These are phyloP conservation scores for Mycena epipterygia DNA, from an alignment of 768 basidiomycete species.

Conservation along the genomic window DNA sequence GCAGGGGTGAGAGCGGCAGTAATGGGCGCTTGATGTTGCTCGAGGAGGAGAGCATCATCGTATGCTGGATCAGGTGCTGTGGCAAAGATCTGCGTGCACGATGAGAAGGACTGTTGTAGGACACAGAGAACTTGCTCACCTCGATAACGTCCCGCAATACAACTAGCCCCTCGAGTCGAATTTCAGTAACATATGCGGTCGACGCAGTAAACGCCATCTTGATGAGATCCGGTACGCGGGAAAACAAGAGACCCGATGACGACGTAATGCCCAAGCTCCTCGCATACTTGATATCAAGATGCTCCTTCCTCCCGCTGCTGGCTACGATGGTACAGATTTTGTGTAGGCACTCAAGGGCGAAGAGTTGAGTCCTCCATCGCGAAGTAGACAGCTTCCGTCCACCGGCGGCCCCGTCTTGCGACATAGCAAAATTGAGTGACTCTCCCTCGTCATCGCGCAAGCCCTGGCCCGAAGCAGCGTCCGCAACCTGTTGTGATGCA, in stretches of 20 bases:
- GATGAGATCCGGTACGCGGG: slow-evolving; percentile 92
- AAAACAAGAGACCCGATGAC: slow-evolving; percentile 77
- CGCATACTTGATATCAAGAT: slow-evolving; percentile 84
- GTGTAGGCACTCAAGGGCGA: slow-evolving; percentile 93
- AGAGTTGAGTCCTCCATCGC: slow-evolving; percentile 96
- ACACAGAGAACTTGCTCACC: slow-evolving; percentile 55
- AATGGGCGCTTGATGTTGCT: slow-evolving; percentile 98
- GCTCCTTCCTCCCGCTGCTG: slow-evolving; percentile 81
- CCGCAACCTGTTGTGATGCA: slow-evolving; percentile 80
- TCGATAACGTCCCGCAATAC: slow-evolving; percentile 94
- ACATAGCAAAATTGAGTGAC: slow-evolving; percentile 78
- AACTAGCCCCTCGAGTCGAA: slow-evolving; percentile 89
- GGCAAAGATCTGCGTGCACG: slow-evolving; percentile 80
- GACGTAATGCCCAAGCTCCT: slow-evolving; percentile 68
- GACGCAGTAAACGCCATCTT: slow-evolving; percentile 99
- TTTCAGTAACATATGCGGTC: slow-evolving; percentile 96
- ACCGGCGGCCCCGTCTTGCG: slow-evolving; percentile 54
- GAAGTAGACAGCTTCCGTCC: slow-evolving; percentile 69
- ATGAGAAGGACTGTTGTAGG: slow-evolving; percentile 11
- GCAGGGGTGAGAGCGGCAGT: slow-evolving; percentile 97
- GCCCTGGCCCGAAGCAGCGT: slow-evolving; percentile 68
- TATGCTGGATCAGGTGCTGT: slow-evolving; percentile 92
- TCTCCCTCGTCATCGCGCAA: slow-evolving; percentile 93
- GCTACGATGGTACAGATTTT: slow-evolving; percentile 85
- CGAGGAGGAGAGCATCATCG: slow-evolving; percentile 88